A percentile compares a stretch with the other conserved stretches of the same genome.
These are phyloP conservation scores for Zea luxurians DNA, from an alignment of 176 grass and related monocot genomes.

Conservation along the genomic window DNA sequence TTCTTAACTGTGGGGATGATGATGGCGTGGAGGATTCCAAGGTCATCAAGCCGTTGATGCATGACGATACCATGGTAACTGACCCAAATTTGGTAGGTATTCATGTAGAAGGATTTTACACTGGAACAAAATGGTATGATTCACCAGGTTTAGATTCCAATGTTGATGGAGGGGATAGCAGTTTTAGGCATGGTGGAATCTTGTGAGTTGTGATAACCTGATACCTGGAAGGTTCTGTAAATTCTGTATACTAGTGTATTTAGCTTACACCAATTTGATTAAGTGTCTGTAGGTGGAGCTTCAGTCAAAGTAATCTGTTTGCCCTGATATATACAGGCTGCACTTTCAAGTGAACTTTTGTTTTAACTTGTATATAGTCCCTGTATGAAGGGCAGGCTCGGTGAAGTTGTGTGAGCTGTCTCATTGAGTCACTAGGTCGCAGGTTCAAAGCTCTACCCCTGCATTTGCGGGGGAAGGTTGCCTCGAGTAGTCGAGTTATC, in stretches of 20 bases:
- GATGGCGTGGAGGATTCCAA: constrained; percentile 79
- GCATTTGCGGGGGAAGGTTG: too few relatives aligned
- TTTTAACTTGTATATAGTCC: constrained; percentile 41
- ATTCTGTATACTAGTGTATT: constrained; percentile 84
- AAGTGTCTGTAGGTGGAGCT: constrained; percentile 31
- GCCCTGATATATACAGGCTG: constrained; percentile 46
- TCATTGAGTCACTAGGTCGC: too few relatives aligned
- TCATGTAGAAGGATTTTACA: constrained; percentile 90
- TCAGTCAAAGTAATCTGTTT: constrained; percentile 43
- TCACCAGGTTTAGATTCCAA: constrained; percentile 82
- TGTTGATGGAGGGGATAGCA: constrained; percentile 55
- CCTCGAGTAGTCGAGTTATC: too few relatives aligned
- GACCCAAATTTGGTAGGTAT: constrained; percentile 81
- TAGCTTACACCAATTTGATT: constrained; percentile 47
- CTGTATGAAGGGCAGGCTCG: not conserved
- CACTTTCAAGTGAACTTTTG: constrained; percentile 38
- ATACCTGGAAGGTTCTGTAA: constrained; percentile 63
- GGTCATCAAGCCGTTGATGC: constrained; percentile 78
- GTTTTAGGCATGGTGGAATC: constrained; percentile 77
- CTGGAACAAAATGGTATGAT: constrained; percentile 91
- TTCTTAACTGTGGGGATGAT: constrained; percentile 84
- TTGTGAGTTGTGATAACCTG: constrained; percentile 48
- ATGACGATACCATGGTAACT: constrained; percentile 70
- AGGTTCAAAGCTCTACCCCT: too few relatives aligned
- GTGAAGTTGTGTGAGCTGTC: too few relatives aligned